phyloP scores from a whole-genome alignment of 768 basidiomycete genomes.

The Arthromyces matolae region DNA sequence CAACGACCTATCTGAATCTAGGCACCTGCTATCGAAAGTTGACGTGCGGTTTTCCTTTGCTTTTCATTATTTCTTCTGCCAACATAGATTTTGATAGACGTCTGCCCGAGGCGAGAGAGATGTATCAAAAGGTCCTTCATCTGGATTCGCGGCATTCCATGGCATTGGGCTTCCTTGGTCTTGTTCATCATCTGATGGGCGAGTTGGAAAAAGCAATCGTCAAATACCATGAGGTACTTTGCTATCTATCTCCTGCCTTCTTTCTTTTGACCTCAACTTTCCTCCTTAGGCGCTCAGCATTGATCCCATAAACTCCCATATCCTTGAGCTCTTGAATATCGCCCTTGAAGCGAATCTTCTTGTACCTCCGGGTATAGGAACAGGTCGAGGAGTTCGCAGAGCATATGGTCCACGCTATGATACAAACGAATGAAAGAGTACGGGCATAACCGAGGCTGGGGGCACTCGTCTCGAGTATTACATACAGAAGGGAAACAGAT shows the following conservation, averaged over 20 bases:
- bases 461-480: too few species aligned
- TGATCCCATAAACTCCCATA: conserved; percentile 78
- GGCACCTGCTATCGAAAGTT: conserved; percentile 86
- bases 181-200: conserved; percentile 75
- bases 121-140: conserved; percentile 79
- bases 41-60: conserved; percentile 43
- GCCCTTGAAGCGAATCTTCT: conserved; percentile 57
- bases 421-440: conserved; percentile 22
- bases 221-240: conserved; percentile 84
- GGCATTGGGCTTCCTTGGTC: conserved; percentile 86
- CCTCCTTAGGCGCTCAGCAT: conserved; percentile 63
- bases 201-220: conserved; percentile 79
- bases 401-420: too few species aligned
- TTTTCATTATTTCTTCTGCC: not conserved
- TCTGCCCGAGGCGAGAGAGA: conserved; percentile 61
- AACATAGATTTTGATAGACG: conserved; percentile 28
- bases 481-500: too few species aligned
- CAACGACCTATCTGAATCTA: conserved; percentile 86
- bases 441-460: conserved; percentile 26
- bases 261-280: not conserved
- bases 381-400: too few species aligned
- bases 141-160: conserved; percentile 82
- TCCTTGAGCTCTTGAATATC: conserved; percentile 76
- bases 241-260: not conserved
- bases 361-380: too few species aligned